phyloP scores from a whole-genome alignment of 106 monocot genomes.

The Agapanthus africanus region DNA sequence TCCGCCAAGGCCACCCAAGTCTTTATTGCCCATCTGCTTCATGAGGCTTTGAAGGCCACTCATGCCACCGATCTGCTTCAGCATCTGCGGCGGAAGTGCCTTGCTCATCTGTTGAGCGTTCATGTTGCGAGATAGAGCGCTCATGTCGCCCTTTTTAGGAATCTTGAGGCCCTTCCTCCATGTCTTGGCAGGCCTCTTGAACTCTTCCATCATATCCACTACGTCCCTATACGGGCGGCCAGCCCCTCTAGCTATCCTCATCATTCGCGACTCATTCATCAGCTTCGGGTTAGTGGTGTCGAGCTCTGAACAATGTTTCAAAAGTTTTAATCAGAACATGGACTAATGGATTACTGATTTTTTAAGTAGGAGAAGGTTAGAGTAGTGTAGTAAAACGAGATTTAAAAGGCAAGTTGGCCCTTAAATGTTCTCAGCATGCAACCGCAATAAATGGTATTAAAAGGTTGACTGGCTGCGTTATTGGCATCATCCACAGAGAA shows the following conservation, averaged over 20 bases:
- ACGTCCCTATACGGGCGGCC: constrained; percentile 62
- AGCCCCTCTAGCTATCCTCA: constrained; percentile 82
- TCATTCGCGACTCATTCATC: constrained; percentile 73
- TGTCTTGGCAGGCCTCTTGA: constrained; percentile 80
- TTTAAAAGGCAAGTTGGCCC: too few relatives aligned
- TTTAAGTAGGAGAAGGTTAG: too few relatives aligned
- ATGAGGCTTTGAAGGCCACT: constrained; percentile 85
- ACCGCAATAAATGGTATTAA: too few relatives aligned
- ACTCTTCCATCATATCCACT: constrained; percentile 88
- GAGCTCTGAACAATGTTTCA: too few relatives aligned
- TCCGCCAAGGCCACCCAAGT: constrained; percentile 35
- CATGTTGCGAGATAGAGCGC: constrained; percentile 77
- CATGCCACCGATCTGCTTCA: constrained; percentile 90
- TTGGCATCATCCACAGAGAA: too few relatives aligned
- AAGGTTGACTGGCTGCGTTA: too few relatives aligned
- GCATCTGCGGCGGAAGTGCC: constrained; percentile 76
- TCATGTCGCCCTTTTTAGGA: constrained; percentile 97
- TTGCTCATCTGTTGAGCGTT: constrained; percentile 96
- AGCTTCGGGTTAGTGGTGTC: constrained; percentile 85
- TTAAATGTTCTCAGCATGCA: too few relatives aligned
- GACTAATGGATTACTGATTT: too few relatives aligned
- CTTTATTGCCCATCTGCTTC: constrained; percentile 95
- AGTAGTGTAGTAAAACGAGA: too few relatives aligned
- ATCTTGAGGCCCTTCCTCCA: constrained; percentile 98
- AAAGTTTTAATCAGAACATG: too few relatives aligned